Base-by-base conservation (phyloP, 805 yeast species). In the Pichia cephalocereana region DNA sequence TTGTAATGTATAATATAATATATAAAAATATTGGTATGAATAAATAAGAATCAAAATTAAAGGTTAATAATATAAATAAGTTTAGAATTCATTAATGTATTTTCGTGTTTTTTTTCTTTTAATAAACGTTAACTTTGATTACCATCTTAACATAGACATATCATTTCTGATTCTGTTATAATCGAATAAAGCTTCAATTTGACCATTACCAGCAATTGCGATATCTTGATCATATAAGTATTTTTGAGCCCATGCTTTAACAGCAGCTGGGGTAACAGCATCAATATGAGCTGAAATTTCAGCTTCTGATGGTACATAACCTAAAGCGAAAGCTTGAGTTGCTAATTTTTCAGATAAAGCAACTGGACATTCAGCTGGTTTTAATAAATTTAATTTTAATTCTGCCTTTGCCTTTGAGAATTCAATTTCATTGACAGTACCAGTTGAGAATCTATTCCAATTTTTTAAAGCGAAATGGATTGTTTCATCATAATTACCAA, bases 81-180 rank as follows among this genome's bases (percentile, higher is more conserved):
- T 34, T 10, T 7, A 34, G 37, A 34, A 34, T 30, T 30, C 32
- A 30, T 30, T 4, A 30, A 30, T 37, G 19, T 37, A 9, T 6
- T 37, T 37, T 26, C 8, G 15, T 31, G 40, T 19, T 38, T 18
- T 19, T 19, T 11, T 38, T 19, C 14, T 7, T n/a, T 31, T 38
- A 43, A 26, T 11, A 30, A 30, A 11, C 26, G 26, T 14, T 14
- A 15, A 34, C 17, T 14, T 42, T 27, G 51, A 23, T 67, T 66
- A 79, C 83, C 83, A 79, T 83, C 95, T 85, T 82, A 84, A 74
- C 86, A 83, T 78, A 62, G 93, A 79, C 89, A 86, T 86, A 63
- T 83, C 90, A 70, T 82, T 83, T 82, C 95, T 83, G 68, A 80
- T 71, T 80, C 91, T 82, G 79, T 72, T 75, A 80, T 86, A 86